phyloP scores from a whole-genome alignment of 768 basidiomycete species.

The Naematelia encephala region DNA sequence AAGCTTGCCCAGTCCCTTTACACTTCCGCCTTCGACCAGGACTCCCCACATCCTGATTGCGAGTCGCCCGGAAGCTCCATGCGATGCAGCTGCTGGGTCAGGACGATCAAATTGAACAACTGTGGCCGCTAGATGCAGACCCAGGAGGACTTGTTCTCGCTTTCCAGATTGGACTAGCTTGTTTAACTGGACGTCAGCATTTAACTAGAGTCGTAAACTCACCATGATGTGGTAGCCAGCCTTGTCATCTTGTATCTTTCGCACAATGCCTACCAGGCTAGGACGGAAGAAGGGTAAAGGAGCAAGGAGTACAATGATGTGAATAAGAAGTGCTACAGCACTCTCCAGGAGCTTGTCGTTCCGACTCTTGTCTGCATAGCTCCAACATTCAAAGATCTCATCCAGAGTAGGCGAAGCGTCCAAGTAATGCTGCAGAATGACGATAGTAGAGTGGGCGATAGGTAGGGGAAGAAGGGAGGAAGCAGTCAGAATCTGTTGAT shows the following conservation, averaged over 20 bases:
- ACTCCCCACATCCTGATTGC: constrained; percentile 35
- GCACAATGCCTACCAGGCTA: constrained; percentile 32
- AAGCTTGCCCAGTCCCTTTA: constrained; percentile 43
- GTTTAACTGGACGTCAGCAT: constrained; percentile 35
- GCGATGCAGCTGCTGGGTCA: constrained; percentile 12
- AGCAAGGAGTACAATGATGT: constrained; percentile 40
- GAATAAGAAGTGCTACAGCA: constrained; percentile 34
- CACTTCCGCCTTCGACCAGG: constrained; percentile 41
- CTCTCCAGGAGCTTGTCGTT: constrained; percentile 29
- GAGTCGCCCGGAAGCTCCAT: constrained; percentile 20
- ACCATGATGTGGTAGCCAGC: constrained; percentile 39
- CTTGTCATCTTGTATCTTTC: constrained; percentile 30
- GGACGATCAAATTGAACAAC: constrained; percentile 41
- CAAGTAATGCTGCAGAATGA: constrained; percentile 47
- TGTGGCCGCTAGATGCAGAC: constrained; percentile 34
- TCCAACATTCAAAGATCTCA: constrained; percentile 45
- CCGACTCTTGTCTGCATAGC: constrained; percentile 27
- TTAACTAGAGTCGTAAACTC: constrained; percentile 6
- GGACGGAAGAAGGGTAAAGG: constrained; percentile 47
- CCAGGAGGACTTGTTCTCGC: constrained; percentile 43
- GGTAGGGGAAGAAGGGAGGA: constrained; percentile 40
- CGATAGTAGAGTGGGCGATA: constrained; percentile 41
- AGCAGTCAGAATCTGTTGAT: constrained; percentile 43
- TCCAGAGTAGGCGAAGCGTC: constrained; percentile 42
- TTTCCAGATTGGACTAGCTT: constrained; percentile 43